Conservation (phyloP, 768 basidiomycete species). For the Pisolithus albus region DNA sequence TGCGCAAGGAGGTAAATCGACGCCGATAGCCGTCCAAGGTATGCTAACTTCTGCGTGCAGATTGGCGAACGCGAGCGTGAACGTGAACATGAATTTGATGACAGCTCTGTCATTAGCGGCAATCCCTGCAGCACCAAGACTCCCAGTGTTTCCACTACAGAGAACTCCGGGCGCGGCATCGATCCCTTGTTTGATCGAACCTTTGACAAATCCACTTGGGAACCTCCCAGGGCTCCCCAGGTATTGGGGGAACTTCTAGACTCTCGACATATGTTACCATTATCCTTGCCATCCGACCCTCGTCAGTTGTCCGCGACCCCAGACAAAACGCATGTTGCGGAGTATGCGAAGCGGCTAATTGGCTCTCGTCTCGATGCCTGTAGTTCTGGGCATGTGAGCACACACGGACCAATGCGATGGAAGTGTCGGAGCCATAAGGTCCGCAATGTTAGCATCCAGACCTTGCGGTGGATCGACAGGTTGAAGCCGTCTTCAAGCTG, state of each 20-base stretch:
- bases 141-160: slow-evolving; percentile 27
- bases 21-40: background rate
- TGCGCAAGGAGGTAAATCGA: slow-evolving; percentile 67
- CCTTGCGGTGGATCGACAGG: slow-evolving; percentile 69
- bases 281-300: slow-evolving; percentile 77
- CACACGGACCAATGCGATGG: slow-evolving; percentile 47
- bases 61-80: slow-evolving; percentile 65
- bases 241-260: slow-evolving; percentile 88
- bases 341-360: slow-evolving; percentile 10
- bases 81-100: slow-evolving; percentile 41
- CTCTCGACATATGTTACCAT: slow-evolving; percentile 87
- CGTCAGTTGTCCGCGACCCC: slow-evolving; percentile 69
- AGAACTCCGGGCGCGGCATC: slow-evolving; percentile 44
- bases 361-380: slow-evolving; percentile 26
- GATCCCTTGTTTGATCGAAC: slow-evolving; percentile 75
- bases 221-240: slow-evolving; percentile 70
- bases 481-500: slow-evolving; percentile 47
- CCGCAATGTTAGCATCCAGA: slow-evolving; percentile 52
- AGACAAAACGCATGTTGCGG: slow-evolving; percentile 29
- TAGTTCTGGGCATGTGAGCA: slow-evolving; percentile 35
- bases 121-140: slow-evolving; percentile 32
- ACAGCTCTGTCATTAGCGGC: slow-evolving; percentile 25
- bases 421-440: slow-evolving; percentile 51
- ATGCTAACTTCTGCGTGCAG: slow-evolving; percentile 28
- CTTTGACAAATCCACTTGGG: slow-evolving; percentile 64